Base-by-base conservation (phyloP, 140 eudicot species). In the Artemisia princeps region DNA sequence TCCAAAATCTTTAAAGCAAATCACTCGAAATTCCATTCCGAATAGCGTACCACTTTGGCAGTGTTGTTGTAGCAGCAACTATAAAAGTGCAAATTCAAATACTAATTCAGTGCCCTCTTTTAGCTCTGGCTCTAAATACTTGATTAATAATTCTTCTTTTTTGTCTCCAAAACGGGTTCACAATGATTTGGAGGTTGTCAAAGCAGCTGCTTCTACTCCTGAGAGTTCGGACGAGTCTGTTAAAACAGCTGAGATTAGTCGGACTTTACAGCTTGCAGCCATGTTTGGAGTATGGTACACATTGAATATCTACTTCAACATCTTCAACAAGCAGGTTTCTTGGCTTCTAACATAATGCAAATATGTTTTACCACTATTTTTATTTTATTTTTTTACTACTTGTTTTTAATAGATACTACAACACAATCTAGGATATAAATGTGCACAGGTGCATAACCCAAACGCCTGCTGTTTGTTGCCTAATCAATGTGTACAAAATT, bases 321-420 rank as follows among this genome's bases (percentile, higher is more conserved):
- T 91, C 65, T 87, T 60, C 88, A 91, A 91, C 72, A 91, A 91
- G 71, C 97, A 91, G 97, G 97, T 91, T 55, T n/a, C 6, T 62
- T 37, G 2, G n/a, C 51, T 20, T 37, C 33, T 51, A 19, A 20
- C 20, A 6, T 6, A 19, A 42, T 12, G 20, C 11, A 4, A 16
- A 63, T 19, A 63, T 63, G 33, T 10, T 20, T 28, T 10, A 58
- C 15, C 61, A 55, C 22, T 20, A 23, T 0, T 54, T 14, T 54
- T 54, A 8, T 44, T 55, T 20, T 6, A 2, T 54, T 14, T 54
- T 54, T 19, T 44, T 44, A 0, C 30, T 3, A 26, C 30, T 26
- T 26, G 30, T 26, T 26, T 26, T 3, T 4, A 0, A 30, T 30
- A 30, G 44, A 33, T 33, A 5, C 0, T 28, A 28, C 37, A 28